Evolutionary conservation across 2,329 filamentous ascomycete genomes (phyloP), one percentile per base, ranked within the genome.

Genomic region (Calcarisporium arbuscula): DNA sequence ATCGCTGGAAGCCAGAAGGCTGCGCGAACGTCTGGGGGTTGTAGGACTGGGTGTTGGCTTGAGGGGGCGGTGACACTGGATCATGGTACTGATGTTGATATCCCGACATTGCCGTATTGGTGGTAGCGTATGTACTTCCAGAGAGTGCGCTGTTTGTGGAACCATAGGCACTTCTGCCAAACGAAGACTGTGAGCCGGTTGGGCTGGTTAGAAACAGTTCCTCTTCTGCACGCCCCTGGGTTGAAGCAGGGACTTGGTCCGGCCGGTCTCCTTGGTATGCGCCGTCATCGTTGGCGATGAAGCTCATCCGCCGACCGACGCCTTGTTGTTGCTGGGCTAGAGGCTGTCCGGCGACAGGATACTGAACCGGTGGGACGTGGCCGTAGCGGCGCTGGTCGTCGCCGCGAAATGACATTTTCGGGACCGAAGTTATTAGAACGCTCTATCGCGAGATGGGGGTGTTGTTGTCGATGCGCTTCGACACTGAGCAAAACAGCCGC

Each of bases 221-320:
- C 47, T 82, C 78, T 10, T 70, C 61, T 19, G 44, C 40, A 35
- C 44, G 46, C n/a, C 28, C 17, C 17, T 32, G 35, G 30, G 28
- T 22, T 25, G 22, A 25, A 25, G 22, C 3, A 10, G 3, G 22
- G 22, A 14, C 22, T n/a, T n/a, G n/a, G 29, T 28, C 12, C 2
- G 32, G 28, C 19, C 29, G 35, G n/a, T n/a, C 32, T 6, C 22
- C 34, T 2, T 28, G 40, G 46, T 78, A 75, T 31, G 65, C 61
- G 30, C 69, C 65, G 55, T 90, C 84, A 56, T 92, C 85, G 44
- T 82, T 84, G 46, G 72, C 77, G 56, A 87, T 80, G 64, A 85
- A 88, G 64, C 82, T 90, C 31, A 76, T 72, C 44, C 77, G 72
- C 45, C 83, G 70, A 28, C 53, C 54, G 6, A 64, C 58, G 44